phyloP scores from a whole-genome alignment of 1,284 basidiomycete genomes.

The Naganishia liquefaciens region DNA sequence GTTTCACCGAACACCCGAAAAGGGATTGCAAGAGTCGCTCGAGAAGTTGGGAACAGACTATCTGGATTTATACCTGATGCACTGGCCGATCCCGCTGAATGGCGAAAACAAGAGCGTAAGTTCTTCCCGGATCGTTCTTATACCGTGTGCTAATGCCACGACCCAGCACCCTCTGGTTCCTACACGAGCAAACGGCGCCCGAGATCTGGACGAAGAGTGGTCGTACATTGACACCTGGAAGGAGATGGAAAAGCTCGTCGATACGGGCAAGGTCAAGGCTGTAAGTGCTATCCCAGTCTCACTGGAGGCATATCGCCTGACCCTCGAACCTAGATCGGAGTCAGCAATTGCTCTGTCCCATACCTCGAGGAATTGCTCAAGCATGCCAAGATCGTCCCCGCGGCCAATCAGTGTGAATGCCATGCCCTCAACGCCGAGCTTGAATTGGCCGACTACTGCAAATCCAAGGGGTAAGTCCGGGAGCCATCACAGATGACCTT shows the following conservation, averaged over 20 bases:
- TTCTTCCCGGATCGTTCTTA: not conserved
- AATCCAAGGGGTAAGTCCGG: constrained; percentile 35
- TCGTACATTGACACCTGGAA: constrained; percentile 60
- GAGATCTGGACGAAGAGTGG: constrained; percentile 53
- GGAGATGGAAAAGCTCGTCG: constrained; percentile 62
- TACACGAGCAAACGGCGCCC: constrained; percentile 63
- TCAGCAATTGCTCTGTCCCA: constrained; percentile 68
- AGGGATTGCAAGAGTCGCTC: constrained; percentile 69
- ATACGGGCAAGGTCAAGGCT: constrained; percentile 59
- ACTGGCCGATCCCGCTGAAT: constrained; percentile 58
- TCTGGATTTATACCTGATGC: constrained; percentile 80
- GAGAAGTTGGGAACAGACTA: constrained; percentile 69
- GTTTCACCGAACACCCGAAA: constrained; percentile 58
- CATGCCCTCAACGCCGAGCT: constrained; percentile 80
- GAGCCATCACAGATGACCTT: not conserved
- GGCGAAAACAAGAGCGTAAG: constrained; percentile 29
- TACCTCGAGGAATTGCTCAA: constrained; percentile 71
- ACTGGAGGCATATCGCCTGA: constrained; percentile 36
- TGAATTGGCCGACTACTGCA: constrained; percentile 67
- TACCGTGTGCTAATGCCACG: constrained; percentile 51
- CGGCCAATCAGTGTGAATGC: constrained; percentile 78
- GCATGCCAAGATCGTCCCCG: constrained; percentile 58
- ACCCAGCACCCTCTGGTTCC: constrained; percentile 70
- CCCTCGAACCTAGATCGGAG: constrained; percentile 58
- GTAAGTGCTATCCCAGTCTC: constrained; percentile 39